Evolutionary conservation across 2,329 filamentous ascomycete species (phyloP), one percentile per base, ranked within the genome.

Genomic region (Cadophora malorum): DNA sequence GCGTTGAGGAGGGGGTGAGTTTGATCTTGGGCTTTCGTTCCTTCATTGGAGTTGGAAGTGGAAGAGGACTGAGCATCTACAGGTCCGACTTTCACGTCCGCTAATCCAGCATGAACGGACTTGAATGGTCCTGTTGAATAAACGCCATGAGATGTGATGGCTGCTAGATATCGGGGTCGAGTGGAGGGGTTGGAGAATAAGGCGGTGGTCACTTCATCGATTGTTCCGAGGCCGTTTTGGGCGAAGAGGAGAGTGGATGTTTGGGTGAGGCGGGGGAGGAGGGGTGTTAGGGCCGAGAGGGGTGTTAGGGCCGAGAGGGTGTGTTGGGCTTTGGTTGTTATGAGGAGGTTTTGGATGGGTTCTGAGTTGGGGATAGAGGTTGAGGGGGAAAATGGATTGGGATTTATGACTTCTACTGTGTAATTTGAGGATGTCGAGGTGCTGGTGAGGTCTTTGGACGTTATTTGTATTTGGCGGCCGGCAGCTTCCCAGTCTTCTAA

Each of bases 221-320:
- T 79, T 1, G 86, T 80, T 38, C 92, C 94, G 88, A 97, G 91
- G 58, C 95, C 95, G 74, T 97, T 97, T 74, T 97, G 94, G 28
- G 93, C 81, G 74, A 97, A 92, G 14, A 91, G 84, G n/a, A 97
- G 87, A 0, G 92, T 91, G n/a, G 90, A 92, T 3, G 83, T 79
- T 3, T 81, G 78, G 70, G 88, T 84, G 2, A 89, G 84, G 63
- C 97, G 86, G 0, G 86, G 79, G 7, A 86, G 81, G 16, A 97
- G 79, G 21, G 81, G 77, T 63, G 84, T 83, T 5, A 84, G 79
- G 50, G 91, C 90, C 0, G 84, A 80, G n/a, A 92, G 78, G 0
- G 92, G 47, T 86, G 81, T 2, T 86, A 81, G 0, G 93, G n/a
- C n/a, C 0, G 84, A 80, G n/a, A 92, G 78, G 0, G 92, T 91